Conservation (phyloP, 169 alveolate genomes). For the Theileria equi region DNA sequence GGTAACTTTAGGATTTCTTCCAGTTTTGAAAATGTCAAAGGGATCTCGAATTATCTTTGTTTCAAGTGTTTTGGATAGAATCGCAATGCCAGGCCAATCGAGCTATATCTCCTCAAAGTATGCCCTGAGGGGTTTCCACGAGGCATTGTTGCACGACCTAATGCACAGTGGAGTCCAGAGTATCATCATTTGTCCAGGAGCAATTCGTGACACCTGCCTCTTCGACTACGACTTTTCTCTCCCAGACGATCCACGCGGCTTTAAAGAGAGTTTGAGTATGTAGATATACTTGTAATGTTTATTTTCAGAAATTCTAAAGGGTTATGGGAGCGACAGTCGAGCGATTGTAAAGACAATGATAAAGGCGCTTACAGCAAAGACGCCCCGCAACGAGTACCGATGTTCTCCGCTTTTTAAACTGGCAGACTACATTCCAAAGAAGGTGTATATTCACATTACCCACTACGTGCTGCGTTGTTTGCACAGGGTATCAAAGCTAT, state of each 20-base stretch:
- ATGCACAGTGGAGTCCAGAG: not conserved
- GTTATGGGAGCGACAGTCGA: conserved; percentile 18
- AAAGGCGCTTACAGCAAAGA: conserved; percentile 4
- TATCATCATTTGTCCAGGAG: conserved; percentile 47
- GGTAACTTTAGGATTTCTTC: conserved; percentile 6
- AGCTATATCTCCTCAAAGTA: conserved; percentile 52
- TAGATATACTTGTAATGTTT: not conserved
- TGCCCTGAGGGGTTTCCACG: conserved; percentile 45
- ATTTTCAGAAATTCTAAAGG: conserved; percentile 23
- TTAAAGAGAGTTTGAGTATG: conserved; percentile 4
- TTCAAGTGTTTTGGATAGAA: conserved; percentile 54
- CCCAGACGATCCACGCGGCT: not conserved
- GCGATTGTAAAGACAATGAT: conserved; percentile 21
- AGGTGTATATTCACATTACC: conserved; percentile 13
- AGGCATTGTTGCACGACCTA: conserved; percentile 46
- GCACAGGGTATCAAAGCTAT: conserved; percentile 1
- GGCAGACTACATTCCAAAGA: conserved; percentile 27
- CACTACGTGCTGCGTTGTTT: not conserved
- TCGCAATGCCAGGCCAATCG: conserved; percentile 58
- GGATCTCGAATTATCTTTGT: conserved; percentile 43
- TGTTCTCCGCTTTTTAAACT: conserved; percentile 28
- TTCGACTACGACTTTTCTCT: conserved; percentile 9
- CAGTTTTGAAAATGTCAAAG: not conserved
- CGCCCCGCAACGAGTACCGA: conserved; percentile 26
- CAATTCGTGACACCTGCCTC: conserved; percentile 36